Conservation (phyloP, 2,329 filamentous ascomycete genomes). For the Dactylellina parvicollis region DNA sequence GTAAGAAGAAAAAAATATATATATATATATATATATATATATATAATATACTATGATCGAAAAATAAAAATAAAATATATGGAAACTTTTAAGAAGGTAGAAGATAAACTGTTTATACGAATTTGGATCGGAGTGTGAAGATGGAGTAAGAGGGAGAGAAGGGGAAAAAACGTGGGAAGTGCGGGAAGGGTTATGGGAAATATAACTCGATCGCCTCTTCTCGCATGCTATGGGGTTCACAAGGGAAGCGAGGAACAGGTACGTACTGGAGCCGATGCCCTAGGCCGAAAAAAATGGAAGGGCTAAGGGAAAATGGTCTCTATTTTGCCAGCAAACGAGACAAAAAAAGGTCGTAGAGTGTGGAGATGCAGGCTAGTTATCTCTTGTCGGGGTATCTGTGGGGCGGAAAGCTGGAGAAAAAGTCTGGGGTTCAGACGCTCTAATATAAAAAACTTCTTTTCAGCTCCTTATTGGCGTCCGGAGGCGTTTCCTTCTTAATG, state of each 20-base stretch:
- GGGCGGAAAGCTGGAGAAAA: constrained; percentile 49
- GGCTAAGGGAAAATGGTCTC: constrained; percentile 22
- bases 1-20: background rate
- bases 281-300: constrained; percentile 34
- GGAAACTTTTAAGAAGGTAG: no score
- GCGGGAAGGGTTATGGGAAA: constrained; percentile 42
- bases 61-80: no score
- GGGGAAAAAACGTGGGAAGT: constrained; percentile 41
- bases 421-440: constrained; percentile 47
- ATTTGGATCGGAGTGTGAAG: constrained; percentile 24
- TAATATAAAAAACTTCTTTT: constrained; percentile 54
- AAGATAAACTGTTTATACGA: background rate
- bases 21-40: background rate
- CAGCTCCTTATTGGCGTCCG: constrained; percentile 29
- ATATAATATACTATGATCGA: background rate
- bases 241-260: constrained; percentile 29
- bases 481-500: constrained; percentile 14
- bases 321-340: constrained; percentile 15
- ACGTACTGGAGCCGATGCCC: constrained; percentile 43
- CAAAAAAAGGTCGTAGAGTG: constrained; percentile 14
- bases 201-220: constrained; percentile 29
- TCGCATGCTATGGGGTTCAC: constrained; percentile 25
- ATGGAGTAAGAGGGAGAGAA: constrained; percentile 36
- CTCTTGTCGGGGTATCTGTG: constrained; percentile 52
- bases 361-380: constrained; percentile 47